Percentiles rank a stretch among this genome's conserved stretches.
Evolutionary conservation across 306 rosid species (phyloP).

Genomic region (Arachis hypogaea): DNA sequence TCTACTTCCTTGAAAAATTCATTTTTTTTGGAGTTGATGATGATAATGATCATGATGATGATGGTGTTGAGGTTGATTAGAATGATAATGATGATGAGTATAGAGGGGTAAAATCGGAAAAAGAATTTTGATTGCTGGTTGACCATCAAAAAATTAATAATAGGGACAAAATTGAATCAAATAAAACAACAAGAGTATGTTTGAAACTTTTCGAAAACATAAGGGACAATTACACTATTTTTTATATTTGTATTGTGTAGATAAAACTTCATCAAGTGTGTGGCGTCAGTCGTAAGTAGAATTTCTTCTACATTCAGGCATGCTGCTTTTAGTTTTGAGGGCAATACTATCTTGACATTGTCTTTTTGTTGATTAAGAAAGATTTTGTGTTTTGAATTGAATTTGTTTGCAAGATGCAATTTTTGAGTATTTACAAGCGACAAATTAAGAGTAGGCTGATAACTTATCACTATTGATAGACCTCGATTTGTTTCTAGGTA

Average conservation of each 20-base stretch:
- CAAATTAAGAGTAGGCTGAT: no score
- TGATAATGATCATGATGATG: neutral
- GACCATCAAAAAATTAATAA: no score
- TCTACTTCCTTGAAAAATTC: slow-evolving; percentile 12
- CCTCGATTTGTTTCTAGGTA: neutral
- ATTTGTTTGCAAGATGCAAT: slow-evolving; percentile 1
- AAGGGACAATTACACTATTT: no score
- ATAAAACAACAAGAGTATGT: no score
- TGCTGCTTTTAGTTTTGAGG: slow-evolving; percentile 3
- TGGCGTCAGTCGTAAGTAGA: neutral
- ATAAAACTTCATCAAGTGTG: neutral
- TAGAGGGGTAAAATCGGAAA: no score
- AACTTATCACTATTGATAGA: neutral
- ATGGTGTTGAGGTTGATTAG: no score
- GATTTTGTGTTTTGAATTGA: neutral
- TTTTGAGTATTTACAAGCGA: neutral
- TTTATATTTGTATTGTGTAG: neutral
- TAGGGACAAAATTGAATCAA: no score
- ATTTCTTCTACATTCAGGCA: neutral
- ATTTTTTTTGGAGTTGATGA: neutral
- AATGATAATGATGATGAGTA: no score
- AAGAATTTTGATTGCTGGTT: no score
- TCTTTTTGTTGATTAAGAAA: neutral
- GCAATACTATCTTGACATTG: neutral
- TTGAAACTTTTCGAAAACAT: no score